These are phyloP conservation scores for Cadophora sp. DNA, from an alignment of 2,329 filamentous ascomycete genomes.

Conservation along the genomic window DNA sequence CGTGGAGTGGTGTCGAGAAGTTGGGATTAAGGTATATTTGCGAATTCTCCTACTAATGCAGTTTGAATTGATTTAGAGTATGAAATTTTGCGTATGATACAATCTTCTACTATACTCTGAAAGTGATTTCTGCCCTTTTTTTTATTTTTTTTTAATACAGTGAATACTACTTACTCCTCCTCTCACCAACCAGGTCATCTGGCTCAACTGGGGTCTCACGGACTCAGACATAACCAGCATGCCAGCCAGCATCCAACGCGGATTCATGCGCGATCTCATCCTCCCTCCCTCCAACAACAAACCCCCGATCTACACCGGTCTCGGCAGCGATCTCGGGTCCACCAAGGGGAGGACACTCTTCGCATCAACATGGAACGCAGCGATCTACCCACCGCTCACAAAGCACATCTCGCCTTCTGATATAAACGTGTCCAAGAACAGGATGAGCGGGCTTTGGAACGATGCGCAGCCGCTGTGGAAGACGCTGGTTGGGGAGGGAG, in stretches of 20 bases:
- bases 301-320: slow-evolving; percentile 43
- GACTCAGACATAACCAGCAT: slow-evolving; percentile 57
- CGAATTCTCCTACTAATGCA: no score
- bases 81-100: no score
- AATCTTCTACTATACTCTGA: no score
- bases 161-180: slow-evolving; percentile 14
- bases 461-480: slow-evolving; percentile 51
- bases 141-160: no score
- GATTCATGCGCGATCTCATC: slow-evolving; percentile 54
- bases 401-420: slow-evolving; percentile 51
- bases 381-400: slow-evolving; percentile 55
- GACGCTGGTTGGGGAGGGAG: slow-evolving; percentile 49
- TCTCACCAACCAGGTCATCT: slow-evolving; percentile 48
- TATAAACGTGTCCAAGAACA: slow-evolving; percentile 61
- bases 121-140: no score
- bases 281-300: slow-evolving; percentile 26
- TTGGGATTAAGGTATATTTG: slow-evolving; percentile 52
- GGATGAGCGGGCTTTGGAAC: slow-evolving; percentile 64
- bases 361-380: slow-evolving; percentile 62
- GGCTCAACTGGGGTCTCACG: slow-evolving; percentile 64
- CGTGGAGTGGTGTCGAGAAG: slow-evolving; percentile 54
- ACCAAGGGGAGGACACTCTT: slow-evolving; percentile 55
- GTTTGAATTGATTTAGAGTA: no score
- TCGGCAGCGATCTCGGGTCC: slow-evolving; percentile 56
- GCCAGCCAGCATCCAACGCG: slow-evolving; percentile 55